Evolutionary conservation across 2,329 filamentous ascomycete species (phyloP).

Genomic region (Westerdykella sp.): DNA sequence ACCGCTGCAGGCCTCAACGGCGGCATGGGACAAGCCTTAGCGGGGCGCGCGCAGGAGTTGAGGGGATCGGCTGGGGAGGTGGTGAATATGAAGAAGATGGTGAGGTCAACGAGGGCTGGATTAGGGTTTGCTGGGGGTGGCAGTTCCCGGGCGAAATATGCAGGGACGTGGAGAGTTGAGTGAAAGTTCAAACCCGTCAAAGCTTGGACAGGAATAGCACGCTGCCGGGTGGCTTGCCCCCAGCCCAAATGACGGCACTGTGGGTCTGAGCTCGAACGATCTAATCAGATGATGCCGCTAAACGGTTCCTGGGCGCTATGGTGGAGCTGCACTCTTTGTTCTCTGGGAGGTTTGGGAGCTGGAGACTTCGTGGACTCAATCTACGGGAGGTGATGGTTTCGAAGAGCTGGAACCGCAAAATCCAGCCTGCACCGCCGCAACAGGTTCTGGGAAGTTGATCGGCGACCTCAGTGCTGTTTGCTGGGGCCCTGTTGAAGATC

Average conservation of each 20-base stretch:
- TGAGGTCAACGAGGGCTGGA: neutral
- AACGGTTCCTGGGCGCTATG: no score
- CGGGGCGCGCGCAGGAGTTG: neutral
- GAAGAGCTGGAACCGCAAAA: no score
- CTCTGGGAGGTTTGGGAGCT: no score
- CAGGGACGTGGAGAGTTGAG: slow-evolving; percentile 6
- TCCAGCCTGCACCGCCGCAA: no score
- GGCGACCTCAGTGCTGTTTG: no score
- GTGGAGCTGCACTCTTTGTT: no score
- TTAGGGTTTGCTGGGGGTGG: neutral
- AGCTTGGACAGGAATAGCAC: slow-evolving; percentile 3
- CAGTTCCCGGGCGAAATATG: slow-evolving; percentile 1
- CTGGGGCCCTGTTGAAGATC: no score
- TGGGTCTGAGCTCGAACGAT: neutral
- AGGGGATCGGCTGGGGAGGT: neutral
- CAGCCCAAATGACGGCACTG: neutral
- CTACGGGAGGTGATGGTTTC: no score
- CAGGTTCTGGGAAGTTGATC: no score
- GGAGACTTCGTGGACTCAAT: no score
- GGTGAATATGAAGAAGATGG: no score
- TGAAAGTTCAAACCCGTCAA: slow-evolving; percentile 7
- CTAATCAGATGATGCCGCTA: no score
- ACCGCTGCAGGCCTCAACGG: slow-evolving; percentile 4
- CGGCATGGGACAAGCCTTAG: slow-evolving; percentile 7
- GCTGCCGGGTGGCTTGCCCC: neutral